A percentile compares a stretch with the other conserved stretches of the same genome.
phyloP scores from a whole-genome alignment of 2,329 filamentous ascomycete species.

The Huntiella omanensis region DNA sequence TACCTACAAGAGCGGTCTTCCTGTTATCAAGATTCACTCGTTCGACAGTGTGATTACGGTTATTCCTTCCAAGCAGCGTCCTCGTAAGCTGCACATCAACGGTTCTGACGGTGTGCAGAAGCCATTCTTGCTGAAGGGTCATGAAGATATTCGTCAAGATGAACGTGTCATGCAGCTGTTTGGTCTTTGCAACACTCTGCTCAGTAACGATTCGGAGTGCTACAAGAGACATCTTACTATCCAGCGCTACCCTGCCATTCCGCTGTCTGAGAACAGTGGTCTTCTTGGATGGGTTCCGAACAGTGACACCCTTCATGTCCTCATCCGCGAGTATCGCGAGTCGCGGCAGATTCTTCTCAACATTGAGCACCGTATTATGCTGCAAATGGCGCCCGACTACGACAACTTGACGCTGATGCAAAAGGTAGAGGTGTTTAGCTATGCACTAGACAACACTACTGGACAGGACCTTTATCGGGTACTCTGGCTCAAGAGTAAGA shows the following conservation, averaged over 20 bases:
- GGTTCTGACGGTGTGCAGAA: slow-evolving; percentile 81
- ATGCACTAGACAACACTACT: slow-evolving; percentile 96
- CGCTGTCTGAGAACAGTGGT: slow-evolving; percentile 88
- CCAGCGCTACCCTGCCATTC: slow-evolving; percentile 90
- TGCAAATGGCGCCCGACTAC: slow-evolving; percentile 98
- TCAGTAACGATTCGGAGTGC: slow-evolving; percentile 83
- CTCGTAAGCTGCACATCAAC: slow-evolving; percentile 69
- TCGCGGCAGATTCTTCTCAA: slow-evolving; percentile 94
- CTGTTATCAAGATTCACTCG: slow-evolving; percentile 66
- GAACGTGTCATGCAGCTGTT: slow-evolving; percentile 99
- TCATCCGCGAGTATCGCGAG: slow-evolving; percentile 95
- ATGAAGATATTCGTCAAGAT: slow-evolving; percentile 97
- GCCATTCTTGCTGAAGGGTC: slow-evolving; percentile 88
- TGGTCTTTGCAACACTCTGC: slow-evolving; percentile 86
- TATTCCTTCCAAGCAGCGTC: slow-evolving; percentile 92
- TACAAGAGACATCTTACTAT: slow-evolving; percentile 96
- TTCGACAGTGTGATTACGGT: slow-evolving; percentile 84
- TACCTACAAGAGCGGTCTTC: slow-evolving; percentile 63
- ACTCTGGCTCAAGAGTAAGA: slow-evolving; percentile 97
- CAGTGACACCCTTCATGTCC: slow-evolving; percentile 87
- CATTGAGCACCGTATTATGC: slow-evolving; percentile 98
- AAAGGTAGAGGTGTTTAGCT: slow-evolving; percentile 98
- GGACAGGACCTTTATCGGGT: slow-evolving; percentile 97
- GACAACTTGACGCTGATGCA: slow-evolving; percentile 98
- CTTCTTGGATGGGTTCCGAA: slow-evolving; percentile 93